Percentiles rank a stretch among this genome's conserved stretches.
Evolutionary conservation across 805 yeast genomes (phyloP).

Genomic region (Nakazawaea pomicola): DNA sequence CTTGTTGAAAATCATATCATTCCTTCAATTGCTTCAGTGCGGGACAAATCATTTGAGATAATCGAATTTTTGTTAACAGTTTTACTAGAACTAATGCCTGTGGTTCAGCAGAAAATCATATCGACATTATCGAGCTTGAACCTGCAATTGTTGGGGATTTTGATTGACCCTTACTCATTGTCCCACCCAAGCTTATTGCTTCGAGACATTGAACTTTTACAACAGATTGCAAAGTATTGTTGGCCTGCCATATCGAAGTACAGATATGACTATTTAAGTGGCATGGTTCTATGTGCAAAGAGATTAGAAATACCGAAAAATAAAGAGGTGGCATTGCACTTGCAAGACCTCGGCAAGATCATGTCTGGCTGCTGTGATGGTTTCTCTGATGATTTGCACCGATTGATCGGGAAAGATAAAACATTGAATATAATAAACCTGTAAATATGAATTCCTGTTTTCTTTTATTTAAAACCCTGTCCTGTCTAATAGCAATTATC

Average conservation of each 20-base stretch:
- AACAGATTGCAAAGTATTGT: constrained; percentile 1
- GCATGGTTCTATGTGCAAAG: background rate
- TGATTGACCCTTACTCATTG: constrained; percentile 8
- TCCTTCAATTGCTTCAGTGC: constrained; percentile 2
- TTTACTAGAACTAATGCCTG: background rate
- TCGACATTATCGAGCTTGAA: background rate
- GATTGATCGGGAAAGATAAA: background rate
- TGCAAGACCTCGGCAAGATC: background rate
- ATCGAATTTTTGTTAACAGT: constrained; percentile 1
- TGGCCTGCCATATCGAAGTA: constrained; percentile 11
- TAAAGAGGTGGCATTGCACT: background rate
- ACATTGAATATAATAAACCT: too few species aligned
- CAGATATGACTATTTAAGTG: constrained; percentile 8
- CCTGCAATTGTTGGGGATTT: constrained; percentile 4
- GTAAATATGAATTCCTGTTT: too few species aligned
- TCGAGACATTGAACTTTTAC: background rate
- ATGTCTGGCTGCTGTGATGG: background rate
- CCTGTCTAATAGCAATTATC: too few species aligned
- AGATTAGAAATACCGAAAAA: background rate
- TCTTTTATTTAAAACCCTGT: too few species aligned
- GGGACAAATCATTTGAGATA: constrained; percentile 9
- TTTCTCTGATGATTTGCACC: background rate
- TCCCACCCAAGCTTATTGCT: background rate
- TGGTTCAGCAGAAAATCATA: background rate
- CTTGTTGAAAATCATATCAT: constrained; percentile 4